A percentile compares a stretch with the other conserved stretches of the same genome.
These are phyloP conservation scores for Aspergillus cavernicola DNA, from an alignment of 495 filamentous ascomycete species.

Conservation along the genomic window DNA sequence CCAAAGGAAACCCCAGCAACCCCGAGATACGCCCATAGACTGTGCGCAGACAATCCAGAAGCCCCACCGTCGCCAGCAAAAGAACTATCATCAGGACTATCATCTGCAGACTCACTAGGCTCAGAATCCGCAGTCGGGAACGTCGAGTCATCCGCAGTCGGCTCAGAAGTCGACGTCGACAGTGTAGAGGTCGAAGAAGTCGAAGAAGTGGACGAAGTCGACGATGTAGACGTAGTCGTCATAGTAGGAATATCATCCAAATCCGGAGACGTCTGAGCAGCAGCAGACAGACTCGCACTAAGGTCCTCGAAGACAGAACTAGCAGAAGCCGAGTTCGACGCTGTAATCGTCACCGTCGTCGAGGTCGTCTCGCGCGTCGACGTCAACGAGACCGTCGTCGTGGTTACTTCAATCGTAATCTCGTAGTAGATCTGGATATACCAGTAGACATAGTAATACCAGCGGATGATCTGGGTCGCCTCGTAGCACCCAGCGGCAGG, in stretches of 20 bases:
- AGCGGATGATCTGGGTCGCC: constrained; percentile 1
- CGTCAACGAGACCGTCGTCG: background rate
- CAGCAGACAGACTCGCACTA: background rate
- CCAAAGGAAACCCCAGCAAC: too few species aligned
- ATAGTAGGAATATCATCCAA: background rate
- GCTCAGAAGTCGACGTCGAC: too few species aligned
- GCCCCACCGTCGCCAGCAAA: too few species aligned
- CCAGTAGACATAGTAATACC: constrained; percentile 11
- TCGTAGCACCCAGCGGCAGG: background rate
- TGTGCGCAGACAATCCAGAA: too few species aligned
- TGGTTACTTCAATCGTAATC: background rate
- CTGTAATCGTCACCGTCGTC: background rate
- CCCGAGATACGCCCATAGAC: too few species aligned
- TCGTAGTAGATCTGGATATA: constrained; percentile 3
- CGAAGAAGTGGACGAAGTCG: background rate
- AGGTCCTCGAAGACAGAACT: background rate
- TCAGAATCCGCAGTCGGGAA: too few species aligned
- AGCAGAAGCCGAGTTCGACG: background rate
- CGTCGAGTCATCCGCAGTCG: too few species aligned
- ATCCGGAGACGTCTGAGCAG: background rate
- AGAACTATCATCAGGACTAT: too few species aligned
- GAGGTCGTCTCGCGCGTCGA: background rate
- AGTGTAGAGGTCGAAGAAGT: background rate
- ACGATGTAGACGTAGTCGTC: background rate
- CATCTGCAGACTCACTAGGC: too few species aligned